These are phyloP conservation scores for Volvox reticuliferus DNA, from an alignment of 139 green algal species.

Conservation along the genomic window DNA sequence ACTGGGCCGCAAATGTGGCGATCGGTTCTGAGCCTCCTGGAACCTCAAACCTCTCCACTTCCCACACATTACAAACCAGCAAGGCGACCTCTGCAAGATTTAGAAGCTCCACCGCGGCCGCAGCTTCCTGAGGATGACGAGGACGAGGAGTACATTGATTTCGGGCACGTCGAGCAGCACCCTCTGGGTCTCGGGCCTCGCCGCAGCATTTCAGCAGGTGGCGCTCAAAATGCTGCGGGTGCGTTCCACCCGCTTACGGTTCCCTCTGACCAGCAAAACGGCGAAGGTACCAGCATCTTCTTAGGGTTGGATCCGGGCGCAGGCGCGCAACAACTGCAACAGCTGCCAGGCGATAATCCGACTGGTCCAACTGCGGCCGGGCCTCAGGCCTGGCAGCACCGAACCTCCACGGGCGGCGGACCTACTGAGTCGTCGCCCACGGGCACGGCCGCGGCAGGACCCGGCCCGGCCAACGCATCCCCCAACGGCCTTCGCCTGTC, in stretches of 20 bases:
- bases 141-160: background rate
- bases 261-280: background rate
- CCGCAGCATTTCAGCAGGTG: slow-evolving; percentile 2
- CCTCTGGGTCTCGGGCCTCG: background rate
- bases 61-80: background rate
- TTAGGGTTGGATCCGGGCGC: background rate
- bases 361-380: background rate
- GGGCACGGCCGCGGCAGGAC: background rate
- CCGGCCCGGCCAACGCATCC: background rate
- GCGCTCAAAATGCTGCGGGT: background rate
- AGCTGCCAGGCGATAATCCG: background rate
- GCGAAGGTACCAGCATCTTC: slow-evolving; percentile 7
- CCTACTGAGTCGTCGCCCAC: background rate
- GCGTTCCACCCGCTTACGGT: background rate
- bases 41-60: background rate
- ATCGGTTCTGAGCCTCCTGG: background rate
- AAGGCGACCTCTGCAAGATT: background rate
- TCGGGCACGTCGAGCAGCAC: background rate
- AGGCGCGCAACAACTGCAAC: background rate
- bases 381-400: background rate
- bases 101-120: background rate
- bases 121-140: background rate
- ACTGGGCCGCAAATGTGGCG: slow-evolving; percentile 18
- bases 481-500: slow-evolving; percentile 9
- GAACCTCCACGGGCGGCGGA: background rate